Conservation (phyloP, 495 filamentous ascomycete species). For the Pseudevernia furfuracea region DNA sequence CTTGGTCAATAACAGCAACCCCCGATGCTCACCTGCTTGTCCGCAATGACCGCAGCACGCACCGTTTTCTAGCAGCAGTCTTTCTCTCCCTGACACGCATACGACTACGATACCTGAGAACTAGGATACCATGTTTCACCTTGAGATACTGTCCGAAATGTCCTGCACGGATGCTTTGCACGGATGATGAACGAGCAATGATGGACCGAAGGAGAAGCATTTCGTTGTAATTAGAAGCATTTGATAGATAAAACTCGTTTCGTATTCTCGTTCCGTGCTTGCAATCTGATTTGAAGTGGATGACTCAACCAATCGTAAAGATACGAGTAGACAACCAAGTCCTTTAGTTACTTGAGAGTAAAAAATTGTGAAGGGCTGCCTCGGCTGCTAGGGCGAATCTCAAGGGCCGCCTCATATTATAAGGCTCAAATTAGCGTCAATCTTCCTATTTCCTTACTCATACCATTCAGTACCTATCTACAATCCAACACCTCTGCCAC, state of each 20-base stretch:
- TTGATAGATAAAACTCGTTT: constrained; percentile 15
- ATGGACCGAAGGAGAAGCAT: constrained; percentile 3
- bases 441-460: not conserved
- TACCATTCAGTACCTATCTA: not conserved
- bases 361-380: too few species aligned
- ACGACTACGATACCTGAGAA: not conserved
- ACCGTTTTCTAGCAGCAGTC: not conserved
- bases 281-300: not conserved
- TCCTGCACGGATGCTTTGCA: constrained; percentile 4
- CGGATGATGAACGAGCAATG: constrained; percentile 12
- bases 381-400: too few species aligned
- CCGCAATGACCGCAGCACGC: constrained; percentile 7
- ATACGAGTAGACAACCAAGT: not conserved
- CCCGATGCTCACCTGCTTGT: constrained; percentile 5
- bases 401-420: not conserved
- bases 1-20: not conserved
- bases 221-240: constrained; percentile 17
- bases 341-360: not conserved
- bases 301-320: not conserved
- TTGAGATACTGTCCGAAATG: constrained; percentile 9
- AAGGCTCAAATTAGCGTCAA: constrained; percentile 1
- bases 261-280: not conserved
- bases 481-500: not conserved
- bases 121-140: not conserved
- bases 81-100: not conserved